These are phyloP conservation scores for Telfairia occidentalis DNA, from an alignment of 331 rosid genomes.

Conservation along the genomic window DNA sequence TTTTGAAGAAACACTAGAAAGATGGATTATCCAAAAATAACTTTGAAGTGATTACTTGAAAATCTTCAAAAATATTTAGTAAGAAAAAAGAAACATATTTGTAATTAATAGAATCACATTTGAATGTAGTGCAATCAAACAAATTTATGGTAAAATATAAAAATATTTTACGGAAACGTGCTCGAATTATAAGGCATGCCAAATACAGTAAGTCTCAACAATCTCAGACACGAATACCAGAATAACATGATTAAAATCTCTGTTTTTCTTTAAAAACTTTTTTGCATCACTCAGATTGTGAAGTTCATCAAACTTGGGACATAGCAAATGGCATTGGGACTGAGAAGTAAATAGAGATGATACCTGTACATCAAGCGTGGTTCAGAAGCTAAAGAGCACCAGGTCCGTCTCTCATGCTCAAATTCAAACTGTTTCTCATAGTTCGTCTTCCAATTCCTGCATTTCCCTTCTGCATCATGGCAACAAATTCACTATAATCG, in stretches of 20 bases:
- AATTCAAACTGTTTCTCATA: slow-evolving; percentile 88
- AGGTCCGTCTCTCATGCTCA: slow-evolving; percentile 94
- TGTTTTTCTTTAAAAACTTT: not conserved
- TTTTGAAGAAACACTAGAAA: no score
- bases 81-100: no score
- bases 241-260: not conserved
- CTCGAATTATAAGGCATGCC: no score
- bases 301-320: not conserved
- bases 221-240: no score
- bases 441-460: slow-evolving; percentile 92
- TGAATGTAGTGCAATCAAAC: no score
- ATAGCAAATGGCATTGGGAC: not conserved
- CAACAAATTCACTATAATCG: slow-evolving; percentile 90
- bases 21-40: no score
- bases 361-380: slow-evolving; percentile 14
- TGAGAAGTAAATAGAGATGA: not conserved
- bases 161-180: no score
- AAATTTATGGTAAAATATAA: no score
- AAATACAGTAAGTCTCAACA: not conserved
- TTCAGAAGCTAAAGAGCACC: slow-evolving; percentile 48
- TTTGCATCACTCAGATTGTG: not conserved
- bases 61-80: no score
- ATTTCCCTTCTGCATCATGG: slow-evolving; percentile 99
- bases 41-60: no score
- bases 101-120: no score